Evolutionary conservation across 2,329 filamentous ascomycete species (phyloP), one percentile per base, ranked within the genome.

Genomic region (Colletotrichum sp.): DNA sequence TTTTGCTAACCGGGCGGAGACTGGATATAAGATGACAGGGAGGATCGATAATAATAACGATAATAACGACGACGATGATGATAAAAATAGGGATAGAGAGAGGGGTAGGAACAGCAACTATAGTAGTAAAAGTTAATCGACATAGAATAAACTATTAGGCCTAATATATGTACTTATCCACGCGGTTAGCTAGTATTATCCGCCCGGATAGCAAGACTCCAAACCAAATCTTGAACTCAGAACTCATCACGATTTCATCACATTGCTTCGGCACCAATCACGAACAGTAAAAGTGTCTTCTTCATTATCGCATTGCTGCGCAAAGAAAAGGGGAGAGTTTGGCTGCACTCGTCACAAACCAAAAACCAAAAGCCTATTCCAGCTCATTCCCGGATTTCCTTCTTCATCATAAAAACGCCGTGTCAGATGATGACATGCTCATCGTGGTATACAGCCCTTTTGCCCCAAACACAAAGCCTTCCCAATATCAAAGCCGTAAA

Each of bases 371-470:
- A 48, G 43, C 43, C 43, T 48, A 48, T 22, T 48, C 43, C 18
- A 48, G 18, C 43, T 48, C 43, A 13, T 48, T n/a, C 43, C 43
- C 43, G 1, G 2, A 3, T 48, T n/a, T n/a, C 43, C 18, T 48
- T 48, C 18, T 18, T 48, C 43, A 22, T 48, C 43, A 48, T 48
- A n/a, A 48, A 56, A 56, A 56, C 52, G 52, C 52, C 52, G 52
- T 56, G 22, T 56, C 22, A 56, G 52, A 56, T 56, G 52, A 56
- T 56, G 52, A 56, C 52, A 56, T 28, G 52, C 52, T 56, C 52
- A 56, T 56, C 52, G 52, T 56, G 52, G 52, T 56, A 56, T 56
- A 56, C 52, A 56, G 15, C 52, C 52, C 52, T 28, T 25, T 56
- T 56, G 22, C 52, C 52, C 52, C 25, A 56, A 56, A 56, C 9